Conservation (phyloP, 2,329 filamentous ascomycete genomes). For the Emmonsiellopsis sp. region DNA sequence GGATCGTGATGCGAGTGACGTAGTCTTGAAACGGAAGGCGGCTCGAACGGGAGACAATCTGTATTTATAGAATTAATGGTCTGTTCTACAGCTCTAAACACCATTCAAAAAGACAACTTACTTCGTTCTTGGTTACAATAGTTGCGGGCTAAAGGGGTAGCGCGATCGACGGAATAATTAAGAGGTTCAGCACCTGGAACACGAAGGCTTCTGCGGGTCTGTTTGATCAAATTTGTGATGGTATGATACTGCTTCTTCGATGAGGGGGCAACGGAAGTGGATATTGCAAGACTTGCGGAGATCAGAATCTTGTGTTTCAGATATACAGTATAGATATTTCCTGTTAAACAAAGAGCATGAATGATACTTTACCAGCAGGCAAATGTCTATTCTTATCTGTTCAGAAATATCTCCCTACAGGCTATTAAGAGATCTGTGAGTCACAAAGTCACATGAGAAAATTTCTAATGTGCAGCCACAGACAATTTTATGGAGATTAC, state of each 20-base stretch:
- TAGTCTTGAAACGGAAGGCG: conserved; percentile 6
- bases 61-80: conserved; percentile 6
- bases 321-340: no score
- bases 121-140: conserved; percentile 4
- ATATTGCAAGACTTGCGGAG: conserved; percentile 3
- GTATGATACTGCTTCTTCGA: conserved; percentile 3
- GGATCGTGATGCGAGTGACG: no score
- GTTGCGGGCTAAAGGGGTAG: conserved; percentile 4
- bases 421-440: conserved; percentile 4
- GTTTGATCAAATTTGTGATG: conserved; percentile 4
- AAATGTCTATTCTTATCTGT: conserved; percentile 4
- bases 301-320: conserved; percentile 2
- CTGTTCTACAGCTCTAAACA: conserved; percentile 7
- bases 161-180: not conserved
- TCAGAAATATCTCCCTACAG: no score
- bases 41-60: conserved; percentile 7
- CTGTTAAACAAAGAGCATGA: no score
- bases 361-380: no score
- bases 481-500: no score
- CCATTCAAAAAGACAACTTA: conserved; percentile 5
- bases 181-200: conserved; percentile 1
- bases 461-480: no score
- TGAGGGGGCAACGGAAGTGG: conserved; percentile 3
- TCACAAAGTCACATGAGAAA: no score
- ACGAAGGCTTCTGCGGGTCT: conserved; percentile 2